A percentile compares a stretch with the other conserved stretches of the same genome.
phyloP scores from a whole-genome alignment of 1,139 yeast species.

The Hanseniaspora sp. region DNA sequence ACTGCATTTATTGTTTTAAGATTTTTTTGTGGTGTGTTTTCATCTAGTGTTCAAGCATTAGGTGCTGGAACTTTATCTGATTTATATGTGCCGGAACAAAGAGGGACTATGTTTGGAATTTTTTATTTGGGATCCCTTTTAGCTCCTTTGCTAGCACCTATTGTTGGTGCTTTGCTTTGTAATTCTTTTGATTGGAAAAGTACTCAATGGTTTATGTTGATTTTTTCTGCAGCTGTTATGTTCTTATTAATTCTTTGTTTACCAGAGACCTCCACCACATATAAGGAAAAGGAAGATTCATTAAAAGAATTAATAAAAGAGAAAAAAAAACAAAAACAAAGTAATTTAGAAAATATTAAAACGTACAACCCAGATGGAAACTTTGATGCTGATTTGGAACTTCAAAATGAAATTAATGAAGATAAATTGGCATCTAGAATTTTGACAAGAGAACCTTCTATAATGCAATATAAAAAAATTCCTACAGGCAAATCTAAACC shows the following conservation, averaged over 20 bases:
- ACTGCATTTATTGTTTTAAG: conserved; percentile 56
- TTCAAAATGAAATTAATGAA: conserved; percentile 20
- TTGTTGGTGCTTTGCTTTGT: conserved; percentile 67
- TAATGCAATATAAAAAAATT: conserved; percentile 10
- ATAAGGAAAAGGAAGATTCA: conserved; percentile 39
- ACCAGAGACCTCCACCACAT: conserved; percentile 65
- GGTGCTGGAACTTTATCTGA: conserved; percentile 87
- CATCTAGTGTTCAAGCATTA: conserved; percentile 78
- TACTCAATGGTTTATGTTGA: conserved; percentile 75
- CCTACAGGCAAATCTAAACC: background rate
- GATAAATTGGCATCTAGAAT: conserved; percentile 16
- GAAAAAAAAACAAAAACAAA: conserved; percentile 23
- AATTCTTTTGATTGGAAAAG: conserved; percentile 78
- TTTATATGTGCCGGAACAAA: conserved; percentile 50
- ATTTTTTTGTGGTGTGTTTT: conserved; percentile 65
- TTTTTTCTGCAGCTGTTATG: conserved; percentile 48
- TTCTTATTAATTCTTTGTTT: conserved; percentile 43
- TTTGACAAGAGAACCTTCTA: conserved; percentile 13
- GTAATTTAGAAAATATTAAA: background rate
- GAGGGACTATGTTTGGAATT: conserved; percentile 74
- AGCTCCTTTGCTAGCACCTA: conserved; percentile 75
- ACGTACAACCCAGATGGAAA: background rate
- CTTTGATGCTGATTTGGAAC: background rate
- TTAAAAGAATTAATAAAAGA: conserved; percentile 37
- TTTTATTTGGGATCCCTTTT: conserved; percentile 71